A percentile compares a stretch with the other conserved stretches of the same genome.
phyloP scores from a whole-genome alignment of 169 alveolate genomes.

The Plasmodium inui region DNA sequence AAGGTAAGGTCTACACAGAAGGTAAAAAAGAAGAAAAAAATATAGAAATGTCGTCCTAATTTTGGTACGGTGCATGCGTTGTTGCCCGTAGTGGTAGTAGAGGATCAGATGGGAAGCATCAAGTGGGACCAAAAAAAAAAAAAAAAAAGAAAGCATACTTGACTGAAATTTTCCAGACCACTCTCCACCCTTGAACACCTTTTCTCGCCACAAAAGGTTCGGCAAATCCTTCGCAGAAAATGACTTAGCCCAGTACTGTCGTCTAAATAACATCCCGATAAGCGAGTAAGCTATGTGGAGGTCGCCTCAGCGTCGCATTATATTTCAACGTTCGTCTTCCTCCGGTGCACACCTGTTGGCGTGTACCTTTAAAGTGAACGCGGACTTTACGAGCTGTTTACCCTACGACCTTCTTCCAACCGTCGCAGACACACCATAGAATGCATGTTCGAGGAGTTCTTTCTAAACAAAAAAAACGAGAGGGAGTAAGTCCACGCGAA shows the following conservation, averaged over 20 bases:
- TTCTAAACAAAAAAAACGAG: slow-evolving; percentile 16
- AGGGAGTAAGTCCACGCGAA: not conserved
- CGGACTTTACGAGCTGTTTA: not conserved
- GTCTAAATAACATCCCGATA: slow-evolving; percentile 13
- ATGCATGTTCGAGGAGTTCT: slow-evolving; percentile 62
- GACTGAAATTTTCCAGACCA: not conserved
- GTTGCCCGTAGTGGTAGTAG: not conserved
- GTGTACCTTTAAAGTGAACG: not conserved
- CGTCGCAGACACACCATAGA: slow-evolving; percentile 25
- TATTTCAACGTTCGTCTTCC: not conserved
- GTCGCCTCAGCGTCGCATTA: not conserved
- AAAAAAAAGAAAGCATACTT: not conserved
- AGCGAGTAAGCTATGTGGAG: slow-evolving; percentile 13
- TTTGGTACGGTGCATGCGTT: not conserved
- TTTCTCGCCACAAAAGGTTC: slow-evolving; percentile 7
- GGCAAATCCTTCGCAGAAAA: not conserved
- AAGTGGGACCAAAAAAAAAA: not conserved
- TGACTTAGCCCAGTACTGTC: slow-evolving; percentile 44
- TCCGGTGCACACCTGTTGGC: not conserved
- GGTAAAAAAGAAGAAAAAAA: not conserved
- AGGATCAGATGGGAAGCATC: not conserved
- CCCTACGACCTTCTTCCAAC: not conserved
- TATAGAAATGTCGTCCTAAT: not conserved
- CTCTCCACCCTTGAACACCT: not conserved
- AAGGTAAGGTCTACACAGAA: slow-evolving; percentile 11